Percentiles rank a stretch among this genome's conserved stretches.
Conservation (phyloP, 1,284 basidiomycete genomes). For the Schizophyllum amplum region DNA sequence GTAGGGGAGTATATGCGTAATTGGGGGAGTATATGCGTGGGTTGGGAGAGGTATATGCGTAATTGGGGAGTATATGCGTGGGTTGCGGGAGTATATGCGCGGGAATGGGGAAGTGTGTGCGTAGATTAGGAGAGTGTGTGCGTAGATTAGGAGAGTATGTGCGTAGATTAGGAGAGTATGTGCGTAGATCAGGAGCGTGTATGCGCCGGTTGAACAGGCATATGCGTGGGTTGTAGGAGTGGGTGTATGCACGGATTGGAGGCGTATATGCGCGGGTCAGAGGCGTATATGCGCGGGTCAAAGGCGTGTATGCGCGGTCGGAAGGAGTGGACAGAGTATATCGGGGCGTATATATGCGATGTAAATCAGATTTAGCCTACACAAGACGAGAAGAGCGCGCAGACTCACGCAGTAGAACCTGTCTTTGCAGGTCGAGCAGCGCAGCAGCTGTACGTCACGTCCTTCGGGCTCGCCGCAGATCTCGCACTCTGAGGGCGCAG, state of each 20-base stretch:
- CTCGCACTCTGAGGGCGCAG: not conserved
- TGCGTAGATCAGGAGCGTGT: not conserved
- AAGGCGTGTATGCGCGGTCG: not conserved
- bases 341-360: too few species aligned
- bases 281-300: not conserved
- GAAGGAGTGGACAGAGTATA: not conserved
- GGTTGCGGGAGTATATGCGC: not conserved
- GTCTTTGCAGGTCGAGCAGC: slow-evolving; percentile 11
- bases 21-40: not conserved
- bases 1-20: not conserved
- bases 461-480: not conserved
- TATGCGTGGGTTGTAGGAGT: not conserved
- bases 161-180: not conserved
- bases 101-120: too few species aligned
- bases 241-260: not conserved
- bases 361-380: too few species aligned
- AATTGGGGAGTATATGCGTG: too few species aligned
- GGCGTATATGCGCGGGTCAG: not conserved
- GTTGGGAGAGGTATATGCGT: slow-evolving; percentile 1
- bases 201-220: too few species aligned
- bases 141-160: too few species aligned
- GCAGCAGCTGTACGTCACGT: not conserved
- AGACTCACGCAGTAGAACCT: slow-evolving; percentile 10
- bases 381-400: slow-evolving; percentile 1
- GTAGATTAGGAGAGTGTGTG: slow-evolving; percentile 1